These are phyloP conservation scores for Benincasa hispida DNA, from an alignment of 306 rosid species.

Conservation along the genomic window DNA sequence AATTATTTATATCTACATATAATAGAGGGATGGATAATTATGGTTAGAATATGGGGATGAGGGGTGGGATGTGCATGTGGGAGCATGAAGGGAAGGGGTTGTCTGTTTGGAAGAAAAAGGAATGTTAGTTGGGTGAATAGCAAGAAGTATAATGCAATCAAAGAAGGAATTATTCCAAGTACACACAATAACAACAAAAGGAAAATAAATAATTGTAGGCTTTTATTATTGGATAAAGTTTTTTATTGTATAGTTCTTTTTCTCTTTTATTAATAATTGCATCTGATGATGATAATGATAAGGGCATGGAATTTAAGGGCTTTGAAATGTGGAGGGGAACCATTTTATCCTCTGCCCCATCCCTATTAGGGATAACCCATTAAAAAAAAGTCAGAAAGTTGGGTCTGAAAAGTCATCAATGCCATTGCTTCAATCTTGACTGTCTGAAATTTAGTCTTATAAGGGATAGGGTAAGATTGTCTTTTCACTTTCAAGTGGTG, in stretches of 20 bases:
- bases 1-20: not conserved
- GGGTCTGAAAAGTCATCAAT: not conserved
- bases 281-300: not conserved
- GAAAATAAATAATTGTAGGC: not conserved
- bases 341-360: constrained; percentile 7
- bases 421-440: not conserved
- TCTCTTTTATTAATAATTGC: not conserved
- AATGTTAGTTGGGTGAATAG: constrained; percentile 7
- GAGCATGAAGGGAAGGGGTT: not conserved
- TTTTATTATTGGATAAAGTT: not conserved
- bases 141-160: not conserved
- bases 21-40: not conserved
- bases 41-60: not conserved
- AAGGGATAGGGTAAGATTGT: not conserved
- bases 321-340: not conserved
- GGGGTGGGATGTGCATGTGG: not conserved
- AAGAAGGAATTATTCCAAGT: not conserved
- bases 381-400: not conserved
- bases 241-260: not conserved
- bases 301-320: not conserved
- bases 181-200: not conserved
- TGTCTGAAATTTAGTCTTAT: not conserved
- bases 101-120: not conserved
- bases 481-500: not conserved
- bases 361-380: not conserved